A percentile compares a stretch with the other conserved stretches of the same genome.
phyloP scores from a whole-genome alignment of 805 yeast genomes.

The Candida vaughaniae region DNA sequence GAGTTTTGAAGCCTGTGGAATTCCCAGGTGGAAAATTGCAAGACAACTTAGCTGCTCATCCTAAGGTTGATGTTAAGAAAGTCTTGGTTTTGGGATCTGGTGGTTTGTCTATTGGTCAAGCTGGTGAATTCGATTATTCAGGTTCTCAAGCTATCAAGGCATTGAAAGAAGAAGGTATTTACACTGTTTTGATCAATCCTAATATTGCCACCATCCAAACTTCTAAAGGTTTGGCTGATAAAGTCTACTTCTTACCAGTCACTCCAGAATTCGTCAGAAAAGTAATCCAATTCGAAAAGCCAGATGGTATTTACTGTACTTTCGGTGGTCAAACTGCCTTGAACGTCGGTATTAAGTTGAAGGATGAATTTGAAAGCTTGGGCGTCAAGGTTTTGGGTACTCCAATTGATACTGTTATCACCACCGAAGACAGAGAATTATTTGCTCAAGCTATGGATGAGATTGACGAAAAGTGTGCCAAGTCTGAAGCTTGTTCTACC shows the following conservation, averaged over 20 bases:
- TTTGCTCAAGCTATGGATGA: constrained; percentile 94
- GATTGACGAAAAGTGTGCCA: constrained; percentile 93
- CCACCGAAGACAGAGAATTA: constrained; percentile 96
- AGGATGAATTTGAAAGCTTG: constrained; percentile 90
- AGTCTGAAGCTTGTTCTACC: constrained; percentile 90
- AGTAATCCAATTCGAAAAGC: constrained; percentile 92
- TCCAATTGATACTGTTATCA: constrained; percentile 92
- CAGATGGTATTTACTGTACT: constrained; percentile 93
- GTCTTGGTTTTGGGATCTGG: constrained; percentile 95
- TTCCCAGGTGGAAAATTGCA: constrained; percentile 88
- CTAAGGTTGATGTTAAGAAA: constrained; percentile 82
- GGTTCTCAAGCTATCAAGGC: constrained; percentile 99
- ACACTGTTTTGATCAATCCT: constrained; percentile 91
- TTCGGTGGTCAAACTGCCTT: constrained; percentile 99
- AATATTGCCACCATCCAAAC: constrained; percentile 97
- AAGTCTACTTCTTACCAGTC: constrained; percentile 92
- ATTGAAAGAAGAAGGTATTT: constrained; percentile 89
- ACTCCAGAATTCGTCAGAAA: constrained; percentile 95
- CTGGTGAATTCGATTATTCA: constrained; percentile 96
- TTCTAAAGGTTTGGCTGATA: constrained; percentile 92
- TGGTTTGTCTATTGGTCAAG: constrained; percentile 96
- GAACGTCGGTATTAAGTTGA: constrained; percentile 93
- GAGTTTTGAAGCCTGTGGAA: constrained; percentile 63
- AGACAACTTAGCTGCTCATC: constrained; percentile 74
- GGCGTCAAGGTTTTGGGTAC: constrained; percentile 96